Evolutionary conservation across 2,329 filamentous ascomycete genomes (phyloP).

Genomic region (Rhinocladiella similis): DNA sequence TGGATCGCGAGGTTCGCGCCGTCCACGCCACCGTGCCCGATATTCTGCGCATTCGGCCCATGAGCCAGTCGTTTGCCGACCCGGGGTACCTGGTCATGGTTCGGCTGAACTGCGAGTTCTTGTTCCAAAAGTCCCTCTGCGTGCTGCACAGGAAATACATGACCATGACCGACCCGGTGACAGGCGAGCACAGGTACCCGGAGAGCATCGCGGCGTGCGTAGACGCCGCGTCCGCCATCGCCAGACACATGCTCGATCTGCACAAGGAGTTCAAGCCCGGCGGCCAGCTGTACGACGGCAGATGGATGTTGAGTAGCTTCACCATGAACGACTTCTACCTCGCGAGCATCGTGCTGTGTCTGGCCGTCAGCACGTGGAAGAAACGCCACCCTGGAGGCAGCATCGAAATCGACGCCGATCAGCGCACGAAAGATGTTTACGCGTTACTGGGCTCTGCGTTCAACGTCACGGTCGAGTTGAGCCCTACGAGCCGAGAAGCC

Average conservation of each 20-base stretch:
- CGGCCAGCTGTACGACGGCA: constrained; percentile 52
- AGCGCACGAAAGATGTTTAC: constrained; percentile 16
- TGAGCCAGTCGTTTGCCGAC: constrained; percentile 46
- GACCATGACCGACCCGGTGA: constrained; percentile 14
- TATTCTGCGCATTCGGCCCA: constrained; percentile 22
- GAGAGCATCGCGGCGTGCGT: constrained; percentile 50
- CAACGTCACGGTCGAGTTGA: constrained; percentile 27
- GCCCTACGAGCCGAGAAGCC: constrained; percentile 24
- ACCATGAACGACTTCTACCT: constrained; percentile 63
- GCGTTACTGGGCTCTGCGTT: constrained; percentile 19
- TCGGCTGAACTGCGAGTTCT: constrained; percentile 52
- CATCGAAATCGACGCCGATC: constrained; percentile 20
- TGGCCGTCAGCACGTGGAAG: constrained; percentile 36
- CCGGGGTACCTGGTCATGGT: constrained; percentile 53
- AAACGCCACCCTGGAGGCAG: constrained; percentile 14
- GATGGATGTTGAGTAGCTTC: constrained; percentile 60
- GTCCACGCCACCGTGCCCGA: constrained; percentile 27
- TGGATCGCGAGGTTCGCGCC: constrained; percentile 30
- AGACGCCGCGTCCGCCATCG: constrained; percentile 48
- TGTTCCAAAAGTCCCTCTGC: constrained; percentile 53
- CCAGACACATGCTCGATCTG: constrained; percentile 52
- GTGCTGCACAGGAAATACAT: constrained; percentile 58
- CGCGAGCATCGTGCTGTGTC: constrained; percentile 61
- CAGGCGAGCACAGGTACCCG: constrained; percentile 31
- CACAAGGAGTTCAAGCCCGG: constrained; percentile 55